Base-by-base conservation (phyloP, 345 rosid species). In the Populus davidiana region DNA sequence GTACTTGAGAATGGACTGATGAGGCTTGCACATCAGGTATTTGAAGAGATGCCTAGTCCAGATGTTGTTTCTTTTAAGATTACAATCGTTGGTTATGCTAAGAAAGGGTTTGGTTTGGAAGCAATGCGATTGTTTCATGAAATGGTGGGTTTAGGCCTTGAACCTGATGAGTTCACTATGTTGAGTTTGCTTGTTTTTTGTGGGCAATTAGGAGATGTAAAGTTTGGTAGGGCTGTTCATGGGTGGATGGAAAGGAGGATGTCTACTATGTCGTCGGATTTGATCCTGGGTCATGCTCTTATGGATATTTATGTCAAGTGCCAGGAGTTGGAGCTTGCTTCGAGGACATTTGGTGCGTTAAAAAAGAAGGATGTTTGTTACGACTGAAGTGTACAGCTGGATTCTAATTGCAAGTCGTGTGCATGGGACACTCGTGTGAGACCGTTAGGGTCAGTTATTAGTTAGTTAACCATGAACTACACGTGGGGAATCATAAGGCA, bases 281-380 rank as follows among this genome's bases (percentile, higher is more conserved):
- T 79, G 82, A 79, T 79, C 14, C 38, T 79, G 78, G 35, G 65
- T 63, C 75, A 79, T 70, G 75, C 82, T 62, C 82, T 79, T 69
- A 25, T 79, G 70, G 78, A 79, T 70, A 79, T 79, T 90, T 87
- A 86, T 49, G 81, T 89, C 38, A 86, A 85, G 75, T 85, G 89
- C 79, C 81, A 67, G 72, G 87, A 76, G 41, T 79, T 81, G 39
- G 80, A 78, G 61, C 49, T 83, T 81, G 89, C 87, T 20, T 78
- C 2, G 43, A 85, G 82, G 71, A 77, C 74, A 64, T 89, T 89
- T 78, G 80, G 54, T 64, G 62, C 39, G n/a, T 72, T 85, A 72
- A 41, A 79, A 77, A 80, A 52, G 70, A 79, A 75, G 70, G 82
- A 74, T 79, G n/a, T n/a, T n/a, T n/a, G n/a, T n/a, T n/a, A n/a